These are phyloP conservation scores for Zygoascus meyerae DNA, from an alignment of 1,139 yeast genomes.

Conservation along the genomic window DNA sequence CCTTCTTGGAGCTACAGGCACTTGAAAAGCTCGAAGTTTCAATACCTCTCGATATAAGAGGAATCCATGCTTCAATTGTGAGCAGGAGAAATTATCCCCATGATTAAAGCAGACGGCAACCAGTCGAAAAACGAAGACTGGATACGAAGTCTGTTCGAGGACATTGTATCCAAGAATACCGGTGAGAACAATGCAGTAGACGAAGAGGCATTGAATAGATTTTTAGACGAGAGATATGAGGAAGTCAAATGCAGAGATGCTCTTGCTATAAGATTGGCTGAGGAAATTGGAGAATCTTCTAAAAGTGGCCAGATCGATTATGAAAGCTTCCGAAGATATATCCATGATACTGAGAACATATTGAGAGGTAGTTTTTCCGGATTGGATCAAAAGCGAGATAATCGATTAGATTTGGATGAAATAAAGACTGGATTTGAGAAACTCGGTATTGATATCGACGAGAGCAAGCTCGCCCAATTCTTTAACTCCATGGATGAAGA, in stretches of 20 bases:
- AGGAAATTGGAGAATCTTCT: slow-evolving; percentile 46
- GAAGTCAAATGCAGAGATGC: slow-evolving; percentile 59
- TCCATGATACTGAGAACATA: slow-evolving; percentile 60
- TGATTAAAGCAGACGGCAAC: not conserved
- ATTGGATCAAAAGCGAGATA: slow-evolving; percentile 73
- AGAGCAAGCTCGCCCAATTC: slow-evolving; percentile 51
- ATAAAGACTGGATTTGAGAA: slow-evolving; percentile 56
- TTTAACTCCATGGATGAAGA: slow-evolving; percentile 56
- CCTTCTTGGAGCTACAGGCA: too few species aligned
- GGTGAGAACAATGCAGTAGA: not conserved
- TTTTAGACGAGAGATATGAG: slow-evolving; percentile 25
- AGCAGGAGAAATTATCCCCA: not conserved
- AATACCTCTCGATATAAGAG: too few species aligned
- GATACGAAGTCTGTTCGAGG: slow-evolving; percentile 6
- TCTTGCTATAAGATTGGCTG: slow-evolving; percentile 51
- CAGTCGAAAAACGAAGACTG: slow-evolving; percentile 6
- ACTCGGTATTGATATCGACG: slow-evolving; percentile 50
- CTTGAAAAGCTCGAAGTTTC: too few species aligned
- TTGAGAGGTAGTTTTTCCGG: slow-evolving; percentile 62
- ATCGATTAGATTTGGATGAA: slow-evolving; percentile 61
- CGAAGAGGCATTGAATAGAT: slow-evolving; percentile 4
- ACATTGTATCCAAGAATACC: slow-evolving; percentile 4
- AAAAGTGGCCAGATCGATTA: slow-evolving; percentile 54
- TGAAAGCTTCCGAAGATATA: slow-evolving; percentile 56
- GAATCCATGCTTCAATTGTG: too few species aligned